Conservation (phyloP, 768 basidiomycete species). For the Lentinula lateritia region DNA sequence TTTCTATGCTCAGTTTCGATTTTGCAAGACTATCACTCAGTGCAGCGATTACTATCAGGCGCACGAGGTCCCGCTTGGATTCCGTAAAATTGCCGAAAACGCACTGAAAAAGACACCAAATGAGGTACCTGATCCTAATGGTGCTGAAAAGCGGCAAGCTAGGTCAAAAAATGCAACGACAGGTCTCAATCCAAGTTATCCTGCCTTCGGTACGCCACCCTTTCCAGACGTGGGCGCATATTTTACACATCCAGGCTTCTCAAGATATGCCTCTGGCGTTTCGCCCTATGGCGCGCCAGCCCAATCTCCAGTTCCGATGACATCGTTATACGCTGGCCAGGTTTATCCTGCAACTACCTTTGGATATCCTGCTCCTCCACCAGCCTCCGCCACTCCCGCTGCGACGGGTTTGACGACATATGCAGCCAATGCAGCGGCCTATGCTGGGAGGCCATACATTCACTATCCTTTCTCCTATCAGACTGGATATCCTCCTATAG, state of each 20-base stretch:
- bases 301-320: neutral
- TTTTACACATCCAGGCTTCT: constrained; percentile 1
- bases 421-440: neutral
- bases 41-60: constrained; percentile 47
- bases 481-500: neutral
- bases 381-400: neutral
- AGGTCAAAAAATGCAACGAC: neutral
- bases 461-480: neutral
- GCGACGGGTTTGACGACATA: neutral
- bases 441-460: neutral
- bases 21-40: constrained; percentile 24
- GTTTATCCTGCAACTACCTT: neutral
- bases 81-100: constrained; percentile 32
- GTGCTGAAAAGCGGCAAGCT: neutral
- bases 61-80: constrained; percentile 33
- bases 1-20: neutral
- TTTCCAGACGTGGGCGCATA: constrained; percentile 1
- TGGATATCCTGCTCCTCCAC: neutral
- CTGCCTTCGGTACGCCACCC: neutral
- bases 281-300: constrained; percentile 3
- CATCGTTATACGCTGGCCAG: neutral
- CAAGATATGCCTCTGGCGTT: constrained; percentile 5
- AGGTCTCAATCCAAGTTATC: neutral
- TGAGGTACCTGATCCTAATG: neutral
- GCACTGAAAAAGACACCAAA: neutral